phyloP scores from a whole-genome alignment of 1,139 yeast genomes.

The Candida sanyaensis region DNA sequence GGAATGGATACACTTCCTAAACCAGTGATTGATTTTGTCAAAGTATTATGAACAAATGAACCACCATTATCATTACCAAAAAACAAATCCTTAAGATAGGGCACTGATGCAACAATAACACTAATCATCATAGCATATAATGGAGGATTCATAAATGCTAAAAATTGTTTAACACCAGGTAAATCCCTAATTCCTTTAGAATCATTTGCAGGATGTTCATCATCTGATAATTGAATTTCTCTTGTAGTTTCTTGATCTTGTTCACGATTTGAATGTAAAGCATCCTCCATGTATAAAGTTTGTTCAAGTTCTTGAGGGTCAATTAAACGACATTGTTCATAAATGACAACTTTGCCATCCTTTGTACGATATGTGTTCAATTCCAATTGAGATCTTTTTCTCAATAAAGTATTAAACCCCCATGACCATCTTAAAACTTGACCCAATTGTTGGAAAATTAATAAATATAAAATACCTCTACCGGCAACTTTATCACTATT shows the following conservation, averaged over 20 bases:
- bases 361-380: slow-evolving; percentile 31
- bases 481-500: slow-evolving; percentile 72
- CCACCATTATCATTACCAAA: slow-evolving; percentile 45
- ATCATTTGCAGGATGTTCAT: not conserved
- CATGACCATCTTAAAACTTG: slow-evolving; percentile 87
- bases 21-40: slow-evolving; percentile 74
- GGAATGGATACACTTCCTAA: slow-evolving; percentile 91
- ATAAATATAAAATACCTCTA: slow-evolving; percentile 73
- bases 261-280: not conserved
- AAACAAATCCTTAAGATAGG: slow-evolving; percentile 63
- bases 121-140: slow-evolving; percentile 88
- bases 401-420: slow-evolving; percentile 76
- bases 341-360: slow-evolving; percentile 12
- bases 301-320: slow-evolving; percentile 7
- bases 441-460: slow-evolving; percentile 83
- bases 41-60: slow-evolving; percentile 69
- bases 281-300: slow-evolving; percentile 9
- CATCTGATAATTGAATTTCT: slow-evolving; percentile 12
- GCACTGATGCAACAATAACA: slow-evolving; percentile 79
- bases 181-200: slow-evolving; percentile 6
- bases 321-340: slow-evolving; percentile 14
- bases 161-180: slow-evolving; percentile 23
- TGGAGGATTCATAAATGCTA: slow-evolving; percentile 87
- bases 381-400: slow-evolving; percentile 49
- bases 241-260: slow-evolving; percentile 14